Conservation (phyloP, 2,329 filamentous ascomycete genomes). For the Xylariaceae sp. region DNA sequence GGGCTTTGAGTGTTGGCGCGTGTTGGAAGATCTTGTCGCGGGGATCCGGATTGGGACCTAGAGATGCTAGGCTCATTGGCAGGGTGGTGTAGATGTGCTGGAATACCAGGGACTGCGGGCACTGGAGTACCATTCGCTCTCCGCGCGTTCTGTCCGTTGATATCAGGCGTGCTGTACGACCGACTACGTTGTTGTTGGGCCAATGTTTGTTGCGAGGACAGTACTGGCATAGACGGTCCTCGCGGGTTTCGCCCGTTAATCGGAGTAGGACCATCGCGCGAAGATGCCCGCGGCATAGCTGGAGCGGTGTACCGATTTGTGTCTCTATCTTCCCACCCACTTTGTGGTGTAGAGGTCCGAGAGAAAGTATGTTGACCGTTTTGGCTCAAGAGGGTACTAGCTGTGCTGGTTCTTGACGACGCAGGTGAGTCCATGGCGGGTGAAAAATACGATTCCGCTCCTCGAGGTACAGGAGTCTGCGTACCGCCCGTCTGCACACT, state of each 20-base stretch:
- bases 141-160: slow-evolving; percentile 64
- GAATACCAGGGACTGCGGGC: slow-evolving; percentile 72
- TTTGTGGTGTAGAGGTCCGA: slow-evolving; percentile 65
- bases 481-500: slow-evolving; percentile 60
- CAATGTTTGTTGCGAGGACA: slow-evolving; percentile 54
- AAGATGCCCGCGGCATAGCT: slow-evolving; percentile 75
- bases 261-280: slow-evolving; percentile 66
- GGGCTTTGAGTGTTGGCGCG: slow-evolving; percentile 69
- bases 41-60: slow-evolving; percentile 78
- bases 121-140: slow-evolving; percentile 53
- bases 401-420: slow-evolving; percentile 69
- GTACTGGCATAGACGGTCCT: slow-evolving; percentile 74
- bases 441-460: slow-evolving; percentile 88
- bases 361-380: slow-evolving; percentile 62
- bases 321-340: slow-evolving; percentile 67
- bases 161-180: slow-evolving; percentile 93
- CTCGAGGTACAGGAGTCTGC: slow-evolving; percentile 59
- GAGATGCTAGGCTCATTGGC: slow-evolving; percentile 62
- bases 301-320: slow-evolving; percentile 84
- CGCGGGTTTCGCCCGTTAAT: slow-evolving; percentile 62
- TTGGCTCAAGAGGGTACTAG: slow-evolving; percentile 65
- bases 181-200: slow-evolving; percentile 69
- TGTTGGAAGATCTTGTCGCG: slow-evolving; percentile 62
- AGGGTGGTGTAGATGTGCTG: slow-evolving; percentile 61
- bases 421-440: slow-evolving; percentile 75